These are phyloP conservation scores for Vigna hirtella DNA, from an alignment of 306 rosid species.

Conservation along the genomic window DNA sequence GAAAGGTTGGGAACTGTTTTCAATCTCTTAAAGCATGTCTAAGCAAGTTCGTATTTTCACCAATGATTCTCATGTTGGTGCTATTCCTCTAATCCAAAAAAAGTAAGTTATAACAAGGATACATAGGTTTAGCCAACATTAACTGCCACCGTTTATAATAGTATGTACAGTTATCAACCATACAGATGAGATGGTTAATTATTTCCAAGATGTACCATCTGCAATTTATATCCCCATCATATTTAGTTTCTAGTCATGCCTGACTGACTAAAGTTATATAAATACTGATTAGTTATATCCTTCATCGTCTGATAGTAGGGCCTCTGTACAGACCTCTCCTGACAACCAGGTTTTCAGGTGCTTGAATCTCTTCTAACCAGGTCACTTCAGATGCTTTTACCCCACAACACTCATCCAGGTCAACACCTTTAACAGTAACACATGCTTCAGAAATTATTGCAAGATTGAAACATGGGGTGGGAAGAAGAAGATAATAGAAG, in stretches of 20 bases:
- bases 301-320: constrained; percentile 51
- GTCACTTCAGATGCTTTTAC: constrained; percentile 43
- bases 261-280: constrained; percentile 34
- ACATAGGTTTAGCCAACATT: constrained; percentile 31
- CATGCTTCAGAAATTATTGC: constrained; percentile 23
- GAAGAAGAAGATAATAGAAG: background rate
- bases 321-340: constrained; percentile 51
- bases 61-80: background rate
- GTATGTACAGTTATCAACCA: constrained; percentile 46
- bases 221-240: constrained; percentile 27
- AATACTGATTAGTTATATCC: constrained; percentile 9
- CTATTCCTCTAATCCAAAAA: constrained; percentile 4
- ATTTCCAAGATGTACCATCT: constrained; percentile 26
- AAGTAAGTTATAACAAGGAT: background rate
- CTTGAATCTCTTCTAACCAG: constrained; percentile 55
- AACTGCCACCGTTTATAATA: constrained; percentile 33
- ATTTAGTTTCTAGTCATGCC: constrained; percentile 34
- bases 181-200: constrained; percentile 31
- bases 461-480: too few species aligned
- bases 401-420: constrained; percentile 38
- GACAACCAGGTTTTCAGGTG: constrained; percentile 48
- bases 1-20: too few species aligned
- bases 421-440: constrained; percentile 33
- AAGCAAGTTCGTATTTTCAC: constrained; percentile 4
- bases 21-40: background rate